phyloP scores from a whole-genome alignment of 495 filamentous ascomycete genomes.

The Penicillium manginii region DNA sequence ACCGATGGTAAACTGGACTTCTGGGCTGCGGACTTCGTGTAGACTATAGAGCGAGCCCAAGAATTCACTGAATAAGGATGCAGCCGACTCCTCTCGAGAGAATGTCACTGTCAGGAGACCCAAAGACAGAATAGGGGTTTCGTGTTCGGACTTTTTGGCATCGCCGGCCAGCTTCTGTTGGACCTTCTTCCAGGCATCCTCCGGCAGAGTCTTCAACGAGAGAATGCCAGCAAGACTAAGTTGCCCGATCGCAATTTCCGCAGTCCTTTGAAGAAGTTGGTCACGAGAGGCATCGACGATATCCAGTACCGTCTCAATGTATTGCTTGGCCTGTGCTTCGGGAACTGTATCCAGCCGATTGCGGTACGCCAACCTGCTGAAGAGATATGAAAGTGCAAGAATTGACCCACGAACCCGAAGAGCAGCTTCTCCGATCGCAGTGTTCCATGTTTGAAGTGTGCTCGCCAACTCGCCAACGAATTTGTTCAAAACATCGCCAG shows the following conservation, averaged over 20 bases:
- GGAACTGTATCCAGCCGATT: conserved; percentile 33
- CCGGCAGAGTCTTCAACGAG: conserved; percentile 40
- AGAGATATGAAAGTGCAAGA: conserved; percentile 58
- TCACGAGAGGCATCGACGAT: conserved; percentile 58
- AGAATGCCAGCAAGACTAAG: conserved; percentile 70
- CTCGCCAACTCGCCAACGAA: conserved; percentile 45
- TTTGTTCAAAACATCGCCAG: conserved; percentile 35
- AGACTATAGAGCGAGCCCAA: conserved; percentile 68
- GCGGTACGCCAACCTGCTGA: conserved; percentile 62
- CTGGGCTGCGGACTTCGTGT: conserved; percentile 80
- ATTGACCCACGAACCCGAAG: conserved; percentile 65
- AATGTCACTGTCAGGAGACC: conserved; percentile 66
- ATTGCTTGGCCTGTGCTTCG: conserved; percentile 38
- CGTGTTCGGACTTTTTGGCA: conserved; percentile 74
- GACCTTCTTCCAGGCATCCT: conserved; percentile 46
- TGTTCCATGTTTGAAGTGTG: conserved; percentile 52
- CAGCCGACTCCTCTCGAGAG: conserved; percentile 37
- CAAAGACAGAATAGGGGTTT: conserved; percentile 75
- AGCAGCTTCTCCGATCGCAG: conserved; percentile 61
- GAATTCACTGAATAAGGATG: conserved; percentile 44
- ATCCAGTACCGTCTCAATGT: conserved; percentile 45
- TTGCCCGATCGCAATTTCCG: conserved; percentile 71
- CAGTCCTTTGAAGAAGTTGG: conserved; percentile 58
- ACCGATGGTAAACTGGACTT: conserved; percentile 86
- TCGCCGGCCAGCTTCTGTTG: conserved; percentile 62